Evolutionary conservation across 2,329 filamentous ascomycete genomes (phyloP).

Genomic region (Ophiostoma piceae): DNA sequence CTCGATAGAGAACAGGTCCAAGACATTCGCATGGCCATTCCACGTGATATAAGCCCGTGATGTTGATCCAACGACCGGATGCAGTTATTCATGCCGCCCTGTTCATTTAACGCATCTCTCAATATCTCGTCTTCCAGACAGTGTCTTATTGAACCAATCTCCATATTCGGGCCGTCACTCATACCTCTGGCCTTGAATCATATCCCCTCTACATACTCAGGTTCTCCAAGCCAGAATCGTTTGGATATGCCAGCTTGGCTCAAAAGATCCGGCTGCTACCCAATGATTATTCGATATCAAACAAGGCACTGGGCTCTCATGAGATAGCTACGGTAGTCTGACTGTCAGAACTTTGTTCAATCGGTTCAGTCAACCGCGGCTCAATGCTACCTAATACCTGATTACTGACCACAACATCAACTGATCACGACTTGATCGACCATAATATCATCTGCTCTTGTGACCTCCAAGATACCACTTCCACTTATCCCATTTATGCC

Average conservation of each 20-base stretch:
- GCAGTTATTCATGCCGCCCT: too few species aligned
- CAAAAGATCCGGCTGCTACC: not conserved
- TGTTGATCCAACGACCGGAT: not conserved
- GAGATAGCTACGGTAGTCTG: not conserved
- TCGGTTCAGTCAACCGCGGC: not conserved
- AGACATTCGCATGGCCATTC: not conserved
- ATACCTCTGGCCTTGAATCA: too few species aligned
- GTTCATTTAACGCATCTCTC: too few species aligned
- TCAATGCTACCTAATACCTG: not conserved
- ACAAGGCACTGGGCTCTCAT: too few species aligned
- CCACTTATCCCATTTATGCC: not conserved
- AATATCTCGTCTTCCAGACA: too few species aligned
- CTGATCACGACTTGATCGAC: not conserved
- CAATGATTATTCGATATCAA: not conserved
- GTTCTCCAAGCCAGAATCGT: too few species aligned
- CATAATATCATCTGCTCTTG: not conserved
- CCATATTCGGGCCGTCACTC: too few species aligned
- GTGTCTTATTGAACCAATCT: too few species aligned
- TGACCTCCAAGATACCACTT: not conserved
- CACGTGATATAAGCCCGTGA: not conserved
- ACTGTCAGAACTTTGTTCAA: not conserved
- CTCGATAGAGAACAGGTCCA: not conserved
- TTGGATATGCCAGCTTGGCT: not conserved
- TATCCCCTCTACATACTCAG: too few species aligned
- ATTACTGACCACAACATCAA: not conserved